Evolutionary conservation across 495 filamentous ascomycete species (phyloP).

Genomic region (Cladorrhinum samala): DNA sequence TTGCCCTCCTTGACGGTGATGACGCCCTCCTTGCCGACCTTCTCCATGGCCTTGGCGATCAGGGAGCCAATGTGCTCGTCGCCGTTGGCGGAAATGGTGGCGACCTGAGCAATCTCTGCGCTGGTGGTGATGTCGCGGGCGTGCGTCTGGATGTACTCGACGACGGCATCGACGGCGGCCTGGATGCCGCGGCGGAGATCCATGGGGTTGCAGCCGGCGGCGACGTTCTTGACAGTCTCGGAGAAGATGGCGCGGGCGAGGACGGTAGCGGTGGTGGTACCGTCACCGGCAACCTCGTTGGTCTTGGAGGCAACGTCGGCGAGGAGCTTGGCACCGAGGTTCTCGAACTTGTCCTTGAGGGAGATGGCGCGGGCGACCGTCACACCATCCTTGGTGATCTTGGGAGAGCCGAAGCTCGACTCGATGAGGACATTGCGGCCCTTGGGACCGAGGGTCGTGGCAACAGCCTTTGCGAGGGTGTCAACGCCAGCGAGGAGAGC

Average conservation of each 20-base stretch:
- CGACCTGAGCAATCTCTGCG: constrained; percentile 95
- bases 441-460: constrained; percentile 95
- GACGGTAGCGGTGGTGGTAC: constrained; percentile 95
- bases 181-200: constrained; percentile 95
- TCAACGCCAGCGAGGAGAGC: constrained; percentile 89
- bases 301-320: constrained; percentile 99
- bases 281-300: constrained; percentile 97
- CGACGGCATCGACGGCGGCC: constrained; percentile 89
- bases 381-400: constrained; percentile 99
- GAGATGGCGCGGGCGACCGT: constrained; percentile 88
- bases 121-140: constrained; percentile 96
- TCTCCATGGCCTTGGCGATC: constrained; percentile 98
- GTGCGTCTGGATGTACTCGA: constrained; percentile 87
- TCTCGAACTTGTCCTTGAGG: constrained; percentile 98
- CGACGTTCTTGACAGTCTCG: constrained; percentile 99
- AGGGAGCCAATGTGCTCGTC: constrained; percentile 92
- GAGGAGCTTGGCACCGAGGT: constrained; percentile 91
- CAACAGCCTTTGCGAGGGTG: constrained; percentile 91
- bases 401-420: constrained; percentile 94
- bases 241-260: constrained; percentile 98
- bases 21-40: constrained; percentile 99
- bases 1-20: constrained; percentile 99
- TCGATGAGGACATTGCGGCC: constrained; percentile 97
- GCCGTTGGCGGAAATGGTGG: constrained; percentile 96
- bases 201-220: constrained; percentile 99